Evolutionary conservation across 2,329 filamentous ascomycete genomes (phyloP).

Genomic region (Trichoderma pleuroti): DNA sequence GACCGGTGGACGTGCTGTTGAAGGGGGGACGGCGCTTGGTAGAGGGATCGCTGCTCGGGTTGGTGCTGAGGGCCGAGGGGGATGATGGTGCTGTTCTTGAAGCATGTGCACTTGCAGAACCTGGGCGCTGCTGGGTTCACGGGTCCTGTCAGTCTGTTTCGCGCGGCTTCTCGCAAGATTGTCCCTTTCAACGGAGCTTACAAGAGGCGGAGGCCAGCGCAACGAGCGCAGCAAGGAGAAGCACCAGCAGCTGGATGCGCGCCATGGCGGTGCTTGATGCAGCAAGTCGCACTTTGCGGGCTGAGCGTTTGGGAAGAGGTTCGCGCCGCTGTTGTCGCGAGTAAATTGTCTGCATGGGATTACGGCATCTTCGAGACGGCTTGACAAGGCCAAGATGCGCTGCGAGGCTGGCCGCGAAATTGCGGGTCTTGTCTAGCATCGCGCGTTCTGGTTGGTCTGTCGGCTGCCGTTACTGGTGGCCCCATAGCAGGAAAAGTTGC

Average conservation of each 20-base stretch:
- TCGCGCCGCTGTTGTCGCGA: neutral
- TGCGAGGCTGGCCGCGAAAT: neutral
- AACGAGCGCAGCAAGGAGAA: conserved; percentile 37
- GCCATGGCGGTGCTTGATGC: conserved; percentile 34
- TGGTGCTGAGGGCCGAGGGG: conserved; percentile 48
- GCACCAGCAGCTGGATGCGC: conserved; percentile 36
- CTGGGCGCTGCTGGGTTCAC: conserved; percentile 51
- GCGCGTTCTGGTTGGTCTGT: conserved; percentile 27
- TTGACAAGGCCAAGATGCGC: neutral
- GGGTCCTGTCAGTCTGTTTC: neutral
- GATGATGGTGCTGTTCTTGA: conserved; percentile 66
- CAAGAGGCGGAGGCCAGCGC: conserved; percentile 41
- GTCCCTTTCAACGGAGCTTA: conserved; percentile 29
- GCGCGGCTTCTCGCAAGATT: neutral
- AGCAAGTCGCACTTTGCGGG: neutral
- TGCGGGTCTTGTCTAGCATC: conserved; percentile 22
- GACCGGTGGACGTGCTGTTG: conserved; percentile 29
- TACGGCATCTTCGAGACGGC: neutral
- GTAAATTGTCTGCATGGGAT: neutral
- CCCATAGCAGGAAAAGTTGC: conserved; percentile 22
- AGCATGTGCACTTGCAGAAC: conserved; percentile 69
- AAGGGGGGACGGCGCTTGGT: conserved; percentile 18
- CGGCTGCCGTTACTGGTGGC: neutral
- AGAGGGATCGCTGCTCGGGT: conserved; percentile 21
- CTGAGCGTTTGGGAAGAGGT: neutral